phyloP scores from a whole-genome alignment of 805 yeast genomes.

The Hanseniaspora occidentalis region DNA sequence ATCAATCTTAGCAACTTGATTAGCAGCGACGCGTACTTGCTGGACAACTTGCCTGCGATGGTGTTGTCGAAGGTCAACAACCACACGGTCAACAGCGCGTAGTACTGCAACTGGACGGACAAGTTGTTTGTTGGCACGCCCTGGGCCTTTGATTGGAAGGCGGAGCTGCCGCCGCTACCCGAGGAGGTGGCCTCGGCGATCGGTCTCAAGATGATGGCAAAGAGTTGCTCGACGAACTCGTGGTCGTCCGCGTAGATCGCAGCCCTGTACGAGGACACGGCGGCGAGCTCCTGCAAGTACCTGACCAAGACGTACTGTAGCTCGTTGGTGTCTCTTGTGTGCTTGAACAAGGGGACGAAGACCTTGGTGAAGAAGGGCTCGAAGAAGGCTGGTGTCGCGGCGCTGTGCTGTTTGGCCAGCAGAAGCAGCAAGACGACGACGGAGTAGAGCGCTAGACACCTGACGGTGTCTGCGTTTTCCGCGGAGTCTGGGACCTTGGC shows the following conservation, averaged over 20 bases:
- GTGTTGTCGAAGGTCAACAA: conserved; percentile 59
- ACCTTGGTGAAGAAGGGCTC: not conserved
- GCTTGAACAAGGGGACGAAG: not conserved
- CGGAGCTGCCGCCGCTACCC: too few relatives aligned
- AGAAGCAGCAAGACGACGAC: not conserved
- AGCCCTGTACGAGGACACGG: conserved; percentile 17
- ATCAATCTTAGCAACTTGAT: conserved; percentile 37
- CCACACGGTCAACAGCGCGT: conserved; percentile 72
- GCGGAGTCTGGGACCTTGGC: conserved; percentile 13
- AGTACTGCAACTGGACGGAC: conserved; percentile 74
- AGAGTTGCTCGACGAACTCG: not conserved
- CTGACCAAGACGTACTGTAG: conserved; percentile 19
- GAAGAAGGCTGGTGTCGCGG: too few relatives aligned
- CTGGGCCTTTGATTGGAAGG: not conserved
- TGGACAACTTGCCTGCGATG: conserved; percentile 39
- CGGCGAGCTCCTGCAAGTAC: conserved; percentile 21
- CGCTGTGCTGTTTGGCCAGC: too few relatives aligned
- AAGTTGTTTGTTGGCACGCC: conserved; percentile 23
- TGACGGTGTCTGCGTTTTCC: conserved; percentile 2
- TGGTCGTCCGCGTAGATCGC: conserved; percentile 14
- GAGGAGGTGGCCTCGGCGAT: too few relatives aligned
- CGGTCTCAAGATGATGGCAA: not conserved
- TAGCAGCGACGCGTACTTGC: conserved; percentile 38
- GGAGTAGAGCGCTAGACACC: not conserved
- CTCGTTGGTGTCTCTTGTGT: not conserved